Evolutionary conservation across 2,329 filamentous ascomycete species (phyloP).

Genomic region (Cladosporium colombiae): DNA sequence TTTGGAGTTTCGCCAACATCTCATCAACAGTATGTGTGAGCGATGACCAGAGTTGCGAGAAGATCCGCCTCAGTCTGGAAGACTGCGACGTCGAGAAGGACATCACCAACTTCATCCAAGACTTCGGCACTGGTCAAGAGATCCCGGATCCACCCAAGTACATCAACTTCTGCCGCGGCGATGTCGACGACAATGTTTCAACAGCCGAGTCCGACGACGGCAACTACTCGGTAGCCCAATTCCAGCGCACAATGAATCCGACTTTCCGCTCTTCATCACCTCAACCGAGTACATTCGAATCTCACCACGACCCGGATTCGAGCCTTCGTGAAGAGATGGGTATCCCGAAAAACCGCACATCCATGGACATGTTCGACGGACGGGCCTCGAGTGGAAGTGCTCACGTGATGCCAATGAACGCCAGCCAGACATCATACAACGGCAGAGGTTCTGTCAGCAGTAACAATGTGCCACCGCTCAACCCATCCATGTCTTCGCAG

Average conservation of each 20-base stretch:
- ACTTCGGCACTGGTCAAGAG: constrained; percentile 89
- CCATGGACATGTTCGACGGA: constrained; percentile 34
- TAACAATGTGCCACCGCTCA: constrained; percentile 23
- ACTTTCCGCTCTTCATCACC: constrained; percentile 95
- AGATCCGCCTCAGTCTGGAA: constrained; percentile 88
- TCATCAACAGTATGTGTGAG: constrained; percentile 96
- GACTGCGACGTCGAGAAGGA: constrained; percentile 97
- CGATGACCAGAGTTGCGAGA: constrained; percentile 92
- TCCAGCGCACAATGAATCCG: constrained; percentile 91
- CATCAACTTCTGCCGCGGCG: constrained; percentile 96
- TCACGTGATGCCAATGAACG: background rate
- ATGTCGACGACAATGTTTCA: constrained; percentile 75
- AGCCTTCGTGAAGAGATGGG: constrained; percentile 69
- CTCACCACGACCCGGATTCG: constrained; percentile 83
- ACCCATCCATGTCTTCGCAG: constrained; percentile 20
- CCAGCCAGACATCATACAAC: constrained; percentile 2
- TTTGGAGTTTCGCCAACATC: constrained; percentile 98
- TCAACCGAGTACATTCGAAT: constrained; percentile 88
- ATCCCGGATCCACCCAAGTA: constrained; percentile 97
- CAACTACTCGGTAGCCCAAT: constrained; percentile 91
- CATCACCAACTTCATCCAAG: constrained; percentile 83
- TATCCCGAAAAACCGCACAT: constrained; percentile 45
- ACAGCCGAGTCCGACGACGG: constrained; percentile 79
- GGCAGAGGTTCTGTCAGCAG: constrained; percentile 16
- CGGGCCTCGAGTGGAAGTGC: constrained; percentile 24